Evolutionary conservation across 352 stramenopile genomes (phyloP).

Genomic region (Phytopythium boreale): DNA sequence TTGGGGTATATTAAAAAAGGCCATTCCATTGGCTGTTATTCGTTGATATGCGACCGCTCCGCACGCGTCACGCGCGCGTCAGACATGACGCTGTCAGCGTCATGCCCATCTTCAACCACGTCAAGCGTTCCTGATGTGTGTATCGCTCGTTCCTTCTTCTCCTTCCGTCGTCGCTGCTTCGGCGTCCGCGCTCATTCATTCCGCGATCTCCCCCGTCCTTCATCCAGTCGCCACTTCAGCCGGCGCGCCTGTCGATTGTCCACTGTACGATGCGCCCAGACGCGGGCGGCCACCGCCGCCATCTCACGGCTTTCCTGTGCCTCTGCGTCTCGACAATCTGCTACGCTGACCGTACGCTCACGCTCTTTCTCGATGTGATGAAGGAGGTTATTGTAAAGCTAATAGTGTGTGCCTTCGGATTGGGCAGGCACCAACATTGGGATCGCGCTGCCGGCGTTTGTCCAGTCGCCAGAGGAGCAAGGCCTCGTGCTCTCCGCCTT

Average conservation of each 20-base stretch:
- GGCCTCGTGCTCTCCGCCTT: conserved; percentile 80
- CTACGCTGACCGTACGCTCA: conserved; percentile 75
- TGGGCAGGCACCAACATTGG: conserved; percentile 79
- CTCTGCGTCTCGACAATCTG: conserved; percentile 79
- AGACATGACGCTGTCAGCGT: neutral
- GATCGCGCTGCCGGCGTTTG: conserved; percentile 76
- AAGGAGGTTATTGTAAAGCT: conserved; percentile 5
- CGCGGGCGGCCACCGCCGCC: conserved; percentile 39
- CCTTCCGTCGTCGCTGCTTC: neutral
- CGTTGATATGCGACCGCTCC: neutral
- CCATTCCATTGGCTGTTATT: neutral
- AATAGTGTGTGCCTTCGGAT: conserved; percentile 6
- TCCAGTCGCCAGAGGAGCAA: conserved; percentile 69
- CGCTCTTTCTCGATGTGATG: neutral
- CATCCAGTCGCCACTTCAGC: neutral
- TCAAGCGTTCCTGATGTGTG: neutral
- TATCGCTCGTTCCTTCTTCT: neutral
- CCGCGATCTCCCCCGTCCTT: neutral
- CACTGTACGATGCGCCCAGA: neutral
- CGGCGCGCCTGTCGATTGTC: neutral
- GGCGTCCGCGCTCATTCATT: neutral
- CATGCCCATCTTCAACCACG: conserved; percentile 1
- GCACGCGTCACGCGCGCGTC: neutral
- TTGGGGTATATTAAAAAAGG: neutral
- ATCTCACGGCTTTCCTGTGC: conserved; percentile 69